Base-by-base conservation (phyloP, 148 eudicot species). In the Fagopyrum tataricum region DNA sequence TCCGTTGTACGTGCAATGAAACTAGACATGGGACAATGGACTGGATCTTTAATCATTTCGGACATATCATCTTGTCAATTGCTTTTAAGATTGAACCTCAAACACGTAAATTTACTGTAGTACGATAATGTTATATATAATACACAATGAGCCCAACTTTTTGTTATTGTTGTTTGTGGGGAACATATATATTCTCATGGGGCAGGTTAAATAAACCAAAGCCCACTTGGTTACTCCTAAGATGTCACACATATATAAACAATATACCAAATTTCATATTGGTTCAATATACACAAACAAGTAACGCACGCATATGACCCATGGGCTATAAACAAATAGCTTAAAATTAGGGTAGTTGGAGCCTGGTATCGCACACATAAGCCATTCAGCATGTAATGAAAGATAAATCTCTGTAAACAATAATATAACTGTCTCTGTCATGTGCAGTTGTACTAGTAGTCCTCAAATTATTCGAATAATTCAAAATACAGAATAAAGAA, bases 381-480 rank as follows among this genome's bases (percentile, higher is more conserved):
- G 69, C 69, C 37, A 64, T 64, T 64, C 44, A 61, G 13, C 4
- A 39, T 13, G 20, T 37, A 2, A 20, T 8, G 13, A 46, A 46
- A 46, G 3, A 6, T 46, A 46, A 10, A 8, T 13, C 49, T 44
- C 9, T 5, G 11, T 44, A 44, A 44, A 44, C 5, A 55, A 4
- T 14, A 17, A 17, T 14, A 51, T 14, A 17, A 3, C n/a, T 23
- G 15, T 23, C 15, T 11, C 69, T 39, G 44, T 37, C 69, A 64
- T 64, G 69, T 64, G 69, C 43, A 37, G 69, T 14, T 64, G 69
- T 64, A 64, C 69, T 64, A 7, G 69, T 39, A 39, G 43, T 39
- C 42, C 39, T 43, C 44, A 64, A 31, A 64, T 64, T 64, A 64
- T 31, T 64, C 44, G 18, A 64, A 2, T 3, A 31, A 31, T 64